phyloP scores from a whole-genome alignment of 129 eudicot species.

The Lonicera japonica region DNA sequence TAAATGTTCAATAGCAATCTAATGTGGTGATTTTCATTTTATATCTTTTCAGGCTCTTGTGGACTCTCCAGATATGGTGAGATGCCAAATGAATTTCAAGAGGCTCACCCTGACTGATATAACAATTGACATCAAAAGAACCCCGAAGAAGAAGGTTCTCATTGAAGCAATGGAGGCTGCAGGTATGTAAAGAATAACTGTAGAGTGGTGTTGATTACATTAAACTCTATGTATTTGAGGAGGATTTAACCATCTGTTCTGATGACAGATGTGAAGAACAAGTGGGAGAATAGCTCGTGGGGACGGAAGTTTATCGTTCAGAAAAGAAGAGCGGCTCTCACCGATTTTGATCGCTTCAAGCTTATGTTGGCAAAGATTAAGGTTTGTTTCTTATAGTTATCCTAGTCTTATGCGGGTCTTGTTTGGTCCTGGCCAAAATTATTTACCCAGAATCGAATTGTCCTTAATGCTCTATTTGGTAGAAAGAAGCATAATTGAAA shows the following conservation, averaged over 20 bases:
- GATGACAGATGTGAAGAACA: slow-evolving; percentile 67
- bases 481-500: background rate
- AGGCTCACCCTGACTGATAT: slow-evolving; percentile 48
- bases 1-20: no score
- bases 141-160: slow-evolving; percentile 42
- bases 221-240: background rate
- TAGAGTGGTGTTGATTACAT: background rate
- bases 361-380: slow-evolving; percentile 87
- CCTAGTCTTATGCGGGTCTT: background rate
- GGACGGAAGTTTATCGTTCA: slow-evolving; percentile 79
- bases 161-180: slow-evolving; percentile 57
- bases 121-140: slow-evolving; percentile 41
- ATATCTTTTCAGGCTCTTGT: slow-evolving; percentile 40
- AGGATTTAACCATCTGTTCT: background rate
- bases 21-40: no score
- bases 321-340: slow-evolving; percentile 70
- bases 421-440: background rate
- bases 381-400: slow-evolving; percentile 25
- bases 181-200: slow-evolving; percentile 14
- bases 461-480: no score
- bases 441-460: no score
- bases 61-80: slow-evolving; percentile 58
- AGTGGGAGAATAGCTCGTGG: slow-evolving; percentile 91
- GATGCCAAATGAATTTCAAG: slow-evolving; percentile 56
- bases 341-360: slow-evolving; percentile 75